Percentiles rank a stretch among this genome's conserved stretches.
phyloP scores from a whole-genome alignment of 169 alveolate genomes.

The Plasmodium reichenowi region DNA sequence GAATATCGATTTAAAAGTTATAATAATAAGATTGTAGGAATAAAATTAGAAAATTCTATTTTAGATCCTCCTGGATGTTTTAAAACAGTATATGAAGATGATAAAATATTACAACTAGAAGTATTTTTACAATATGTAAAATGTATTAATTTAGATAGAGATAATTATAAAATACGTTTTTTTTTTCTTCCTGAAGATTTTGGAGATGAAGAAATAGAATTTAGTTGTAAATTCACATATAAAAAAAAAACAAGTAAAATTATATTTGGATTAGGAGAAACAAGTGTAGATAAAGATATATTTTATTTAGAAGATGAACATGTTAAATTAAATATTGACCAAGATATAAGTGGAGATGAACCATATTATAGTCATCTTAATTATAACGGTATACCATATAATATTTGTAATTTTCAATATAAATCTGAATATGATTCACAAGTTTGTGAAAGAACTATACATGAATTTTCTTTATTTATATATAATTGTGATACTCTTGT shows the following conservation, averaged over 20 bases:
- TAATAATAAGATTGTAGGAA: conserved; percentile 8
- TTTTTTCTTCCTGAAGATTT: conserved; percentile 9
- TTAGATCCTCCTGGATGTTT: conserved; percentile 59
- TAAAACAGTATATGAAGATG: conserved; percentile 20
- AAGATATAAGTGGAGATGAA: conserved; percentile 5
- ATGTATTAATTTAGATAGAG: conserved; percentile 44
- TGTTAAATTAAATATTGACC: no score
- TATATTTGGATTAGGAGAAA: conserved; percentile 21
- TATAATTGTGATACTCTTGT: conserved; percentile 25
- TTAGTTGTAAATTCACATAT: conserved; percentile 22
- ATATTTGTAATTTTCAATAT: conserved; percentile 42
- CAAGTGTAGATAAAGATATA: neutral
- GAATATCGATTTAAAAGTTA: conserved; percentile 25
- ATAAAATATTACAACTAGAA: conserved; percentile 19
- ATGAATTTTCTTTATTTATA: conserved; percentile 38
- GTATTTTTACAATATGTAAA: conserved; percentile 9
- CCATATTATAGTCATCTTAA: neutral
- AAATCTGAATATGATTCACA: neutral
- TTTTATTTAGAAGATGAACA: conserved; percentile 7
- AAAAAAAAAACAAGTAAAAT: conserved; percentile 23
- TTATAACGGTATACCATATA: conserved; percentile 42
- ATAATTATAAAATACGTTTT: conserved; percentile 17
- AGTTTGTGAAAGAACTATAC: conserved; percentile 57
- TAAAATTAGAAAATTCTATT: conserved; percentile 31
- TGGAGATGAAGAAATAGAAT: conserved; percentile 16